phyloP scores from a whole-genome alignment of 495 filamentous ascomycete species.

The Aspergillus cristatus region DNA sequence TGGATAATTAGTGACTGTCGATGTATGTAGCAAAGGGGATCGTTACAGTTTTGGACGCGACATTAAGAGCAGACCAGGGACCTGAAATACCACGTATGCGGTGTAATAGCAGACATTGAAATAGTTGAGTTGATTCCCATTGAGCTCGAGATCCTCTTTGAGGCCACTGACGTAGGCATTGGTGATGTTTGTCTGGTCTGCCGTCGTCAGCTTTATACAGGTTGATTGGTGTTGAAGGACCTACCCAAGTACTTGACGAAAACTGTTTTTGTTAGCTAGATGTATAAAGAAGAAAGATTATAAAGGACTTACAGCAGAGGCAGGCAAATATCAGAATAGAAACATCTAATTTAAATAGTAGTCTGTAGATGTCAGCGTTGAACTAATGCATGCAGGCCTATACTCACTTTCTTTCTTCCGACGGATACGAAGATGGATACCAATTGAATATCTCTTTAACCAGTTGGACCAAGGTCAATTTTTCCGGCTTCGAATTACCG shows the following conservation, averaged over 20 bases:
- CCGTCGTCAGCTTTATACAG: background rate
- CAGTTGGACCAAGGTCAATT: constrained; percentile 15
- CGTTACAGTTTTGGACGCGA: constrained; percentile 27
- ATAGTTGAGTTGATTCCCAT: constrained; percentile 44
- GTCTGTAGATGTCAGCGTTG: constrained; percentile 7
- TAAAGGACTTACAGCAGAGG: constrained; percentile 25
- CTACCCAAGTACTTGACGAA: constrained; percentile 29
- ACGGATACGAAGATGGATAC: constrained; percentile 35
- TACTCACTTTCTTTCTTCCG: constrained; percentile 32
- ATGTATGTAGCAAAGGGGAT: background rate
- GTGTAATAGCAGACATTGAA: constrained; percentile 31
- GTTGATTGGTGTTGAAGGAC: background rate
- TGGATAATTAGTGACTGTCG: constrained; percentile 4
- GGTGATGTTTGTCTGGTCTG: constrained; percentile 39
- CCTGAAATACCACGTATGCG: constrained; percentile 31
- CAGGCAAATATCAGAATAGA: constrained; percentile 27
- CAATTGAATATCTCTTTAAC: constrained; percentile 42
- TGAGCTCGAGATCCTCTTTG: constrained; percentile 50
- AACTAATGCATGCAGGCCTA: background rate
- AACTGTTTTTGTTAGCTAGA: constrained; percentile 13
- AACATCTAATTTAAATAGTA: constrained; percentile 25
- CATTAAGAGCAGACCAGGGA: constrained; percentile 26
- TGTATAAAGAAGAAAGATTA: background rate
- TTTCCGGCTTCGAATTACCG: constrained; percentile 9
- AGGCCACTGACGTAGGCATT: constrained; percentile 49